Percentiles rank a stretch among this genome's conserved stretches.
Conservation (phyloP, 257 asterid genomes). For the Salvia miltiorrhiza region DNA sequence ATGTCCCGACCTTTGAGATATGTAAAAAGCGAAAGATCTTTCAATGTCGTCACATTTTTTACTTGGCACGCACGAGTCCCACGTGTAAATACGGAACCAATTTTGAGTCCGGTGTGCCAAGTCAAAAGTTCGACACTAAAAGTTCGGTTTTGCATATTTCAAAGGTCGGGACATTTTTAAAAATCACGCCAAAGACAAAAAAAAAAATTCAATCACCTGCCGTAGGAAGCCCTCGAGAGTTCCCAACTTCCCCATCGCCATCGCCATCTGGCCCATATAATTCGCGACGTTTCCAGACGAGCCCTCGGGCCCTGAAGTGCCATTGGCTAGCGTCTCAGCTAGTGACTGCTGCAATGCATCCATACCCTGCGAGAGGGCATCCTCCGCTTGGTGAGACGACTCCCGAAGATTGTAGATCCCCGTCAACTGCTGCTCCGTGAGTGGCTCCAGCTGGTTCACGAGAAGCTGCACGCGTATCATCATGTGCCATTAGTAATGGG, state of each 20-base stretch:
- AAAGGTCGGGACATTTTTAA: too few relatives aligned
- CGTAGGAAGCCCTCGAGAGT: conserved; percentile 82
- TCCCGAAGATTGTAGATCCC: conserved; percentile 70
- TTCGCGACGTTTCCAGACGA: conserved; percentile 83
- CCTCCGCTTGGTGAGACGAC: conserved; percentile 92
- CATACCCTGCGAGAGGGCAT: conserved; percentile 96
- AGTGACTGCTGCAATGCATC: conserved; percentile 87
- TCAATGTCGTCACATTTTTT: too few relatives aligned
- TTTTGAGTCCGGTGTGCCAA: too few relatives aligned
- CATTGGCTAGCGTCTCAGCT: conserved; percentile 81
- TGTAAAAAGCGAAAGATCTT: too few relatives aligned
- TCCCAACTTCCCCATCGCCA: conserved; percentile 98
- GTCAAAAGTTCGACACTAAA: too few relatives aligned
- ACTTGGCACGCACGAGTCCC: too few relatives aligned
- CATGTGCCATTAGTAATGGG: conserved; percentile 9
- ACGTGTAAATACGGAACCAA: too few relatives aligned
- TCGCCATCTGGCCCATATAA: conserved; percentile 99
- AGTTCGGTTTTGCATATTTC: neutral
- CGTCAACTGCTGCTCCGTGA: conserved; percentile 73
- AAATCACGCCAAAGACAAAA: neutral
- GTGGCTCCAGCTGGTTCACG: conserved; percentile 75
- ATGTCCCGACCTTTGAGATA: too few relatives aligned
- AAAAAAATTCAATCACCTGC: conserved; percentile 46
- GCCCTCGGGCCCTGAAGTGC: conserved; percentile 57
- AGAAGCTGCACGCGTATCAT: conserved; percentile 63